A percentile compares a stretch with the other conserved stretches of the same genome.
Evolutionary conservation across 2,329 filamentous ascomycete species (phyloP).

Genomic region (Cladosporium sp.): DNA sequence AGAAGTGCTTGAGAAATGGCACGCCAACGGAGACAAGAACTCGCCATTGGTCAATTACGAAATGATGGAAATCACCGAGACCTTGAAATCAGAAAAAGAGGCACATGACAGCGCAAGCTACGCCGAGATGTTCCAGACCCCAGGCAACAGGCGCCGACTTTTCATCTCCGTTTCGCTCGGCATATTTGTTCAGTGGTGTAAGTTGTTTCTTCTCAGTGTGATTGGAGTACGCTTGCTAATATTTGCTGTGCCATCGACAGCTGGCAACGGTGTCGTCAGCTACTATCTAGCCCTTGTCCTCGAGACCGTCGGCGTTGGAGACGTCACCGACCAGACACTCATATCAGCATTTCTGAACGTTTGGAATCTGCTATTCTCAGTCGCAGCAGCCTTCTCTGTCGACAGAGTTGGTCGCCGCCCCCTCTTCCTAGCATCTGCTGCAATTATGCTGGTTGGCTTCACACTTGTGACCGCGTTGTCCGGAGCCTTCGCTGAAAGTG

Average conservation of each 20-base stretch:
- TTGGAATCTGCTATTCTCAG: slow-evolving; percentile 39
- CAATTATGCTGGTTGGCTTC: slow-evolving; percentile 50
- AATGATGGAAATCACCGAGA: slow-evolving; percentile 56
- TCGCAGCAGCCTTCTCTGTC: slow-evolving; percentile 36
- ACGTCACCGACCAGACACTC: slow-evolving; percentile 25
- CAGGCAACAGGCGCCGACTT: slow-evolving; percentile 50
- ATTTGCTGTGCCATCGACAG: not conserved
- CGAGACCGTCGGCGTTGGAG: slow-evolving; percentile 27
- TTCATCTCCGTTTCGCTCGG: slow-evolving; percentile 36
- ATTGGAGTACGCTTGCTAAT: not conserved
- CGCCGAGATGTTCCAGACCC: slow-evolving; percentile 52
- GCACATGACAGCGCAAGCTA: slow-evolving; percentile 18
- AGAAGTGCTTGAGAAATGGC: slow-evolving; percentile 49
- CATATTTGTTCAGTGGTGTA: slow-evolving; percentile 30
- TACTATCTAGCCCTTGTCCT: slow-evolving; percentile 29
- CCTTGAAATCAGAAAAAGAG: slow-evolving; percentile 36
- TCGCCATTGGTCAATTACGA: slow-evolving; percentile 54
- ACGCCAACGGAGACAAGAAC: slow-evolving; percentile 31
- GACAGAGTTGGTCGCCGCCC: slow-evolving; percentile 39
- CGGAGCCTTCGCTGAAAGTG: slow-evolving; percentile 48
- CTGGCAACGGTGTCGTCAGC: slow-evolving; percentile 8
- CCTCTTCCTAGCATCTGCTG: slow-evolving; percentile 47
- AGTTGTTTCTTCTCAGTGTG: not conserved
- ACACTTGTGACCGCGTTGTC: slow-evolving; percentile 32
- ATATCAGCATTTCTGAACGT: slow-evolving; percentile 33